phyloP scores from a whole-genome alignment of 768 basidiomycete species.

The Suillus sp. region DNA sequence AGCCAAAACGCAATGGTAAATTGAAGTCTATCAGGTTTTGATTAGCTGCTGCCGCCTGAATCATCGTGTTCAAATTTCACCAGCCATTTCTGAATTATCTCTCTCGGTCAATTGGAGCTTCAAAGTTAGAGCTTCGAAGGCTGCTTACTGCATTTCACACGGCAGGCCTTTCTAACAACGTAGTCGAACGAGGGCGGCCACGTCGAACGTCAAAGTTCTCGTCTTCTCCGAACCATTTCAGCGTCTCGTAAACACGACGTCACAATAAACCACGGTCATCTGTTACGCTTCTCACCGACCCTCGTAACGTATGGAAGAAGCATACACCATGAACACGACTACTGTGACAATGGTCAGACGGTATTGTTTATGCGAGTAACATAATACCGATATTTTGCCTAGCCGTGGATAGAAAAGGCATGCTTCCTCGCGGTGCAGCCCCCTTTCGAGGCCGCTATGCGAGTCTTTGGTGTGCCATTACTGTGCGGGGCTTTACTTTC shows the following conservation, averaged over 20 bases:
- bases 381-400: constrained; percentile 10
- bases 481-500: constrained; percentile 27
- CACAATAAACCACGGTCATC: background rate
- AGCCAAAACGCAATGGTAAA: background rate
- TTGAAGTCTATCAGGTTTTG: background rate
- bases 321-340: background rate
- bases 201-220: background rate
- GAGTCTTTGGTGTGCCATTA: constrained; percentile 22
- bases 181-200: background rate
- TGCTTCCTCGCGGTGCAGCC: constrained; percentile 10
- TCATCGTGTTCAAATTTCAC: background rate
- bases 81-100: background rate
- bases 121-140: background rate
- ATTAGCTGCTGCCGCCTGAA: background rate
- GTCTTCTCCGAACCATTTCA: background rate
- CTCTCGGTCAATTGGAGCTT: background rate
- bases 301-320: background rate
- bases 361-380: background rate
- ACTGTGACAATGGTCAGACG: constrained; percentile 21
- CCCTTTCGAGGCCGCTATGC: constrained; percentile 17
- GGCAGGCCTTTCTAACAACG: background rate
- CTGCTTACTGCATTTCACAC: background rate
- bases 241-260: background rate
- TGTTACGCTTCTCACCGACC: background rate
- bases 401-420: constrained; percentile 16